Conservation (phyloP, 2,329 filamentous ascomycete species). For the Ciborinia camelliae region DNA sequence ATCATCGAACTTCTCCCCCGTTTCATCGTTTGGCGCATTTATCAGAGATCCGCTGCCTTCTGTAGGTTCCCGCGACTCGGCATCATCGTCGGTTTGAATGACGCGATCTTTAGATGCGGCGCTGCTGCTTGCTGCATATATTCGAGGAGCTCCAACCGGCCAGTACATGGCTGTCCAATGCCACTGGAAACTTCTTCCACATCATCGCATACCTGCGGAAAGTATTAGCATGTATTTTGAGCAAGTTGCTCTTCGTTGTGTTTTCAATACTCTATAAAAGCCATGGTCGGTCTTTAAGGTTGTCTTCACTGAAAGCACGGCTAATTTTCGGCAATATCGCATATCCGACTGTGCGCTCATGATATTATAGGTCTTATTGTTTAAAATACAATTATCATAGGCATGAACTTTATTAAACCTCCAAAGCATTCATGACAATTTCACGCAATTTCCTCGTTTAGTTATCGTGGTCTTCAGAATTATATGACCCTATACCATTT, state of each 20-base stretch:
- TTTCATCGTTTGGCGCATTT: conserved; percentile 30
- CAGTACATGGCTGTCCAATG: conserved; percentile 70
- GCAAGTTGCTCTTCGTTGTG: conserved; percentile 21
- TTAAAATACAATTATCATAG: neutral
- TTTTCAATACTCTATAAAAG: conserved; percentile 1
- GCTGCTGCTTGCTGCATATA: conserved; percentile 74
- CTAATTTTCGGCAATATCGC: conserved; percentile 3
- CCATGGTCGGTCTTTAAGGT: neutral
- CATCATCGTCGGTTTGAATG: conserved; percentile 60
- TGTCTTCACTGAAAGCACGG: conserved; percentile 2
- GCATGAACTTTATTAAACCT: neutral
- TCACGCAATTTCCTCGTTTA: neutral
- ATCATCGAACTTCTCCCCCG: conserved; percentile 32
- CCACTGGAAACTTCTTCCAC: conserved; percentile 37
- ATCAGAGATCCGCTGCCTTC: conserved; percentile 39
- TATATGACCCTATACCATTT: neutral
- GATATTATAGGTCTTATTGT: neutral
- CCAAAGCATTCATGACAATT: neutral
- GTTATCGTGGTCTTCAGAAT: neutral
- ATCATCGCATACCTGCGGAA: conserved; percentile 35
- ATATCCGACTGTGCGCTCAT: neutral
- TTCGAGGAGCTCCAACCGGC: conserved; percentile 79
- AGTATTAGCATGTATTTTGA: conserved; percentile 25
- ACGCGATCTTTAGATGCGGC: conserved; percentile 50
- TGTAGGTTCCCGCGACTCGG: conserved; percentile 41